phyloP scores from a whole-genome alignment of 2,329 filamentous ascomycete species.

The Madurella mycetomatis region DNA sequence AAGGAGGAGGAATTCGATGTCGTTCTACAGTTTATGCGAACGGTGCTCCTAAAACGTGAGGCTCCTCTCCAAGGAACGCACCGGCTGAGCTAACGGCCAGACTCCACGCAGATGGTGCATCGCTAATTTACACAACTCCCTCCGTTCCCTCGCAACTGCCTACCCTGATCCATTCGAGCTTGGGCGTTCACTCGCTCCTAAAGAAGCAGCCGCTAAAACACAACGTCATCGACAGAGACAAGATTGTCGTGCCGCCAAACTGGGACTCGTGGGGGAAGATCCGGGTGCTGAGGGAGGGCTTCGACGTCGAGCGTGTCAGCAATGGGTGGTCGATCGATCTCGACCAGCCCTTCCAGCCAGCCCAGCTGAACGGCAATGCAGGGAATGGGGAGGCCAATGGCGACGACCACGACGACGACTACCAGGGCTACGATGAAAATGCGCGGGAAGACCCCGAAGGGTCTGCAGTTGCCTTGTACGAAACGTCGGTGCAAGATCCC shows the following conservation, averaged over 20 bases:
- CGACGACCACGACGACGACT: not conserved
- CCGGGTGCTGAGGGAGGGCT: constrained; percentile 81
- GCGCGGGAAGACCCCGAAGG: constrained; percentile 38
- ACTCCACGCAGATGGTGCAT: constrained; percentile 63
- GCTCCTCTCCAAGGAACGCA: constrained; percentile 21
- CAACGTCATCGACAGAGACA: constrained; percentile 89
- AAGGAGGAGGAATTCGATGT: constrained; percentile 97
- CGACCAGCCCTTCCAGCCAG: constrained; percentile 48
- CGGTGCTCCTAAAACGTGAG: constrained; percentile 80
- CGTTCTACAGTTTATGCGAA: constrained; percentile 87
- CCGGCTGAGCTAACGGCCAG: constrained; percentile 13
- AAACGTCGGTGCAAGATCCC: constrained; percentile 73
- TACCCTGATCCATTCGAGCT: constrained; percentile 74
- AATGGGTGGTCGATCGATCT: constrained; percentile 83
- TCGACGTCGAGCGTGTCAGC: constrained; percentile 84
- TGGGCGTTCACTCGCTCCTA: constrained; percentile 79
- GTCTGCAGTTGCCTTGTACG: constrained; percentile 67
- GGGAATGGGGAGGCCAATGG: constrained; percentile 28
- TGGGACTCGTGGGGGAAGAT: constrained; percentile 99
- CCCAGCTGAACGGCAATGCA: constrained; percentile 24
- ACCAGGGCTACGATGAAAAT: constrained; percentile 20
- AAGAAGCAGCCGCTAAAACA: constrained; percentile 76
- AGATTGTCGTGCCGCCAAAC: constrained; percentile 89
- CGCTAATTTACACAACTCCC: constrained; percentile 78
- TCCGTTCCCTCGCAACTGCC: constrained; percentile 73